Conservation (phyloP, 495 filamentous ascomycete genomes). For the Schizothecium vesticola region DNA sequence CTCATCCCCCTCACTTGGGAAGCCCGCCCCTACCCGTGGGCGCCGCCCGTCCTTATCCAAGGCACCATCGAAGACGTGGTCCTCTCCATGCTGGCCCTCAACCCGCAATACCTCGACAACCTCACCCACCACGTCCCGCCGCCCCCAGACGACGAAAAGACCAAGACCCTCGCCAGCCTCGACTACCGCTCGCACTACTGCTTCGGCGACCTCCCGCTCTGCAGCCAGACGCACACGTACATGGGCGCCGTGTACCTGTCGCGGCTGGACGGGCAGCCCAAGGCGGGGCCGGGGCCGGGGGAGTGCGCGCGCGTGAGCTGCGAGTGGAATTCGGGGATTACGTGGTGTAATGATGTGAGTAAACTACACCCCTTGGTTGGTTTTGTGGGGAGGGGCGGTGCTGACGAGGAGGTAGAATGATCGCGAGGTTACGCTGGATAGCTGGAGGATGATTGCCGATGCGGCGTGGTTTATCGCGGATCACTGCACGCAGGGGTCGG, state of each 20-base stretch:
- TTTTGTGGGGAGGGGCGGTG: no score
- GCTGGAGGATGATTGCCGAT: neutral
- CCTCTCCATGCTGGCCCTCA: neutral
- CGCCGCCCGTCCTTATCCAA: neutral
- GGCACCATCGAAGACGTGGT: neutral
- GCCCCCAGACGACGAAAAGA: neutral
- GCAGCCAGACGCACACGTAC: neutral
- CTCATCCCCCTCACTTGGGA: neutral
- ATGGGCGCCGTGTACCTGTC: neutral
- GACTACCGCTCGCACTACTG: neutral
- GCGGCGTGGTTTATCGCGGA: neutral
- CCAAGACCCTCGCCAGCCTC: neutral
- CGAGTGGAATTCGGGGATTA: neutral
- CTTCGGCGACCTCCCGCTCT: neutral
- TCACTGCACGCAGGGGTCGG: neutral
- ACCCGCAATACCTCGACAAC: neutral
- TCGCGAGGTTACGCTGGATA: neutral
- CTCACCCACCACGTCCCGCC: neutral
- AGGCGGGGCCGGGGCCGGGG: neutral
- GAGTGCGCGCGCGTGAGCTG: neutral
- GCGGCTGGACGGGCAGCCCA: neutral
- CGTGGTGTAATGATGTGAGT: neutral
- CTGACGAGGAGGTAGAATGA: neutral
- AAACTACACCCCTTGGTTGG: neutral
- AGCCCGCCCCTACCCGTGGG: neutral